Evolutionary conservation across 2,329 filamentous ascomycete species (phyloP), one percentile per base, ranked within the genome.

Genomic region (Didymella sp.): DNA sequence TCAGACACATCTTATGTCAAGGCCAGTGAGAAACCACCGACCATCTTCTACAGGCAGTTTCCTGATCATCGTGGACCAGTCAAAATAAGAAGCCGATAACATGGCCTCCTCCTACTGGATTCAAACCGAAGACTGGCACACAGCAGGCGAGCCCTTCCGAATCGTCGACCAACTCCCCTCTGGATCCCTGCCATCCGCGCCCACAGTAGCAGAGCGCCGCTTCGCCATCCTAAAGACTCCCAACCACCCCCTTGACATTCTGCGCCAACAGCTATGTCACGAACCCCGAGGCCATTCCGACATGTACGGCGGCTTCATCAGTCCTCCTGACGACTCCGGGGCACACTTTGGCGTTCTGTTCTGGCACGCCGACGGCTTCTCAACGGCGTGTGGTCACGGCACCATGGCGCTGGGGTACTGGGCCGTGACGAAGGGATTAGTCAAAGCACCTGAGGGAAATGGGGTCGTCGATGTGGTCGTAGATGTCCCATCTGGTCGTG

Each of bases 321-420:
- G 40, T 8, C 40, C 61, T 68, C 1, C 74, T 66, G 0, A 71
- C 77, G 19, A 81, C 80, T 4, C 80, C 81, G 63, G 77, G n/a
- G 81, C 81, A 0, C 72, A 83, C 60, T 78, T 82, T 24, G 81
- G 80, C 4, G 78, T 80, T 1, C 61, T 83, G 3, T 83, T 83
- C 66, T 74, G 74, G 58, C 79, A 80, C 28, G 81, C 81, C 28
- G 78, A 79, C 4, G 80, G 79, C 0, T 82, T 78, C 46, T 81
- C 78, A 7, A 82, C 79, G 5, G 82, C 82, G 74, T 83, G 81
- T 57, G 81, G 81, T 3, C 81, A 84, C 62, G 81, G 80, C 2
- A 82, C 81, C 0, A 80, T 84, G 42, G 81, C 81, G 0, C 61
- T 84, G 12, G 80, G 80, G 15, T 59, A 59, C 43, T 61, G 52